These are phyloP conservation scores for Phytophthora brassicae DNA, from an alignment of 352 stramenopile genomes.

Conservation along the genomic window DNA sequence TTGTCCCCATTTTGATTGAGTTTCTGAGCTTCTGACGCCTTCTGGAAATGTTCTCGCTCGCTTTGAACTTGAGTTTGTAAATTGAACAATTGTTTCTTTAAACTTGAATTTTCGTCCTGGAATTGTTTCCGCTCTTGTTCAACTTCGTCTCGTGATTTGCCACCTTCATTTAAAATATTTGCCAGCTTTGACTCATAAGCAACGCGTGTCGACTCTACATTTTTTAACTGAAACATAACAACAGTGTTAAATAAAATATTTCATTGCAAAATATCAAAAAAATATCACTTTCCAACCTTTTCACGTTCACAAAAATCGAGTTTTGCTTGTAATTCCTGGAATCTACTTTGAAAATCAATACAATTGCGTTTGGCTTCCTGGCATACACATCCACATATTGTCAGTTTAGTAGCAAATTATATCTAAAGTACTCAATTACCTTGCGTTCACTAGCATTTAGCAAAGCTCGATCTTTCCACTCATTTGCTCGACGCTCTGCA, in stretches of 20 bases:
- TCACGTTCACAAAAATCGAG: conserved; percentile 16
- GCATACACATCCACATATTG: no score
- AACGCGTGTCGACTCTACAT: conserved; percentile 35
- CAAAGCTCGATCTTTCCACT: conserved; percentile 46
- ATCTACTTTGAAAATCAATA: conserved; percentile 19
- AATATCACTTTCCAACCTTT: conserved; percentile 26
- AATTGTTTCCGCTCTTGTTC: conserved; percentile 18
- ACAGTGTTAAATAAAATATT: background rate
- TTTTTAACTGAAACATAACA: conserved; percentile 26
- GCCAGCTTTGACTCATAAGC: conserved; percentile 26
- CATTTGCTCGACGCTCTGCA: conserved; percentile 32
- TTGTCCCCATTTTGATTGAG: conserved; percentile 1
- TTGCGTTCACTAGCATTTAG: conserved; percentile 42
- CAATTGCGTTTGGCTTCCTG: conserved; percentile 21
- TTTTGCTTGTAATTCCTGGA: conserved; percentile 11
- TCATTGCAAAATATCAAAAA: background rate
- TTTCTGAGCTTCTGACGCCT: conserved; percentile 15
- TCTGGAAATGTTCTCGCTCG: conserved; percentile 1
- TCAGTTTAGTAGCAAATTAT: no score
- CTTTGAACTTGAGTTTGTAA: conserved; percentile 32
- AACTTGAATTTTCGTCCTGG: conserved; percentile 13
- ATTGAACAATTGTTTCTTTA: conserved; percentile 33
- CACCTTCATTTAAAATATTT: conserved; percentile 14
- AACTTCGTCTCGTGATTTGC: conserved; percentile 15
- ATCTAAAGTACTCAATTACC: conserved; percentile 25